Evolutionary conservation across 1,284 basidiomycete species (phyloP), one percentile per base, ranked within the genome.

Genomic region (Leccinum fuscescens): DNA sequence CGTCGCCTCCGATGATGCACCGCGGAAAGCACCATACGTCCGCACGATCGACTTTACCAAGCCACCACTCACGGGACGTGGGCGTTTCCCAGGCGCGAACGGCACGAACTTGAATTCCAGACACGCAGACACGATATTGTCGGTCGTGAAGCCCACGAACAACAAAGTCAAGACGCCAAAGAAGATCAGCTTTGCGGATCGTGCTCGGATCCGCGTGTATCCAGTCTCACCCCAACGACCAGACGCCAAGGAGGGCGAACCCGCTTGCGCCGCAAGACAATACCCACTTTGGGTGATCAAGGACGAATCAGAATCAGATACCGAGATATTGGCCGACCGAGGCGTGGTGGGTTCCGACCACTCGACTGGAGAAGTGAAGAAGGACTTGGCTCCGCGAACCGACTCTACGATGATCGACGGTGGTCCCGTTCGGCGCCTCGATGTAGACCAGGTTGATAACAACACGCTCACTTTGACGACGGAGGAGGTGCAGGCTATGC

Each of bases 41-140:
- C 66, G 63, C 29, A 60, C 62, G 27, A 72, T 75, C 58, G 73
- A 72, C 55, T 73, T 75, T 57, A 73, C 72, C 17, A 65, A 65
- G 33, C 37, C 63, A 6, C 58, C 63, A 6, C 58, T 59, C 4
- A 58, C 29, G 24, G 57, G 59, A 55, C 62, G 65, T n/a, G 48
- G 52, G 44, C 64, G 64, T 22, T 62, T 69, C 44, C 62, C 58
- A 15, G 53, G 20, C 14, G 2, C 39, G 0, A 33, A 58, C 0
- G 6, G 3, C 37, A 27, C 44, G 44, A 46, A 39, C 37, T 39
- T 44, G 29, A 62, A 57, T 12, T 33, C 31, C 14, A 12, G 31
- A 37, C 56, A 57, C 8, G 24, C 49, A 1, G n/a, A 12, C 24
- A 57, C n/a, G 52, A n/a, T 24, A 14, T 33, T 62, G 8, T 63